phyloP scores from a whole-genome alignment of 768 basidiomycete genomes.

The Leccinum uliginosum region DNA sequence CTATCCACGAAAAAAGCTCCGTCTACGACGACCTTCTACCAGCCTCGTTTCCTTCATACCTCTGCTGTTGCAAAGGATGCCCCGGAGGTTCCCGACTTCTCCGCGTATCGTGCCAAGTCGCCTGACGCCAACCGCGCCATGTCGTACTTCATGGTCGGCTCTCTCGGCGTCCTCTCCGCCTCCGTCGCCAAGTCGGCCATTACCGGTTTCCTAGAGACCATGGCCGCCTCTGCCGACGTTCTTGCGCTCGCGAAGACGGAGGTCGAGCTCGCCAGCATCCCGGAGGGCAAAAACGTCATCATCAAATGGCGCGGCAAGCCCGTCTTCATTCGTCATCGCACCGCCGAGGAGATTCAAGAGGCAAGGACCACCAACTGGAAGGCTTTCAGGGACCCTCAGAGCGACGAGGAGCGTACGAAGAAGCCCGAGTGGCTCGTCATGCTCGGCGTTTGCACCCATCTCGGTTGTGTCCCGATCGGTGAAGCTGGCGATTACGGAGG shows the following conservation, averaged over 20 bases:
- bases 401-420: slow-evolving; percentile 84
- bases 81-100: slow-evolving; percentile 86
- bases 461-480: slow-evolving; percentile 98
- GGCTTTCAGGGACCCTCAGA: slow-evolving; percentile 84
- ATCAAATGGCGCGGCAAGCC: slow-evolving; percentile 99
- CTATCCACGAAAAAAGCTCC: slow-evolving; percentile 33
- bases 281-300: slow-evolving; percentile 96
- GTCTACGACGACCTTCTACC: slow-evolving; percentile 49
- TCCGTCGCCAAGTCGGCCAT: slow-evolving; percentile 92
- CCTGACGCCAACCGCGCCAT: slow-evolving; percentile 66
- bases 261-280: slow-evolving; percentile 83
- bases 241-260: slow-evolving; percentile 98
- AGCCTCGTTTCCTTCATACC: slow-evolving; percentile 75
- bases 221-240: slow-evolving; percentile 97
- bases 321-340: slow-evolving; percentile 98
- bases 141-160: slow-evolving; percentile 88
- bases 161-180: slow-evolving; percentile 90
- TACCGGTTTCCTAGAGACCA: slow-evolving; percentile 90
- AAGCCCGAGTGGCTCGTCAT: slow-evolving; percentile 96
- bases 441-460: slow-evolving; percentile 93
- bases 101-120: slow-evolving; percentile 70
- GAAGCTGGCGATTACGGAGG: slow-evolving; percentile 97
- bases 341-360: slow-evolving; percentile 86
- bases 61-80: slow-evolving; percentile 64
- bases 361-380: slow-evolving; percentile 85